Base-by-base conservation (phyloP, 768 basidiomycete genomes). In the Coprinopsis marcescibilis region DNA sequence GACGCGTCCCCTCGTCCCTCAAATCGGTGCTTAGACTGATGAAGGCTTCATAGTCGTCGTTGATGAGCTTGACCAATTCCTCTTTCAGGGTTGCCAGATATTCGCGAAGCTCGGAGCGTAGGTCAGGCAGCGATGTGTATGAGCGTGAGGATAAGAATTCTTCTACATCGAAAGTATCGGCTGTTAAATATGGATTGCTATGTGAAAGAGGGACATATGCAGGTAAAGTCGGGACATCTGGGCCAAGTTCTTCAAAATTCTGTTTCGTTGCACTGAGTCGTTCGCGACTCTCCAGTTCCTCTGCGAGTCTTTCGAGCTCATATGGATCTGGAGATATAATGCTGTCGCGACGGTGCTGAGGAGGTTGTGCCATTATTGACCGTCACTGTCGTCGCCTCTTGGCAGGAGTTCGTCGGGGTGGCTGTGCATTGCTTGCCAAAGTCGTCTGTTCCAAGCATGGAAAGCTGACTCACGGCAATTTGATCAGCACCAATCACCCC, bases 11-110 rank as follows among this genome's bases (percentile, higher is more conserved):
- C 65, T 97, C 94, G 35, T 86, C 91, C 54, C 83, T 77, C 53
- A 98, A 63, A 57, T 97, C 92, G 2, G 94, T 93, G 53, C 94
- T 94, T 24, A 99, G 72, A 55, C 89, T 91, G 57, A 98, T 95
- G 61, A 98, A 99, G 12, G 93, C 93, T 62, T 93, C 93, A 59
- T 98, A 99, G 66, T 98, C 96, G 56, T 92, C 86, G 65, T 99
- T 98, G 62, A 98, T 96, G 58, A 98, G 80, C 57, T 83, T 83
- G 24, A 98, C 92, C 27, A 99, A 76, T 61, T 96, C 95, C 61
- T 94, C 90, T 64, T 95, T 92, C 52, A 99, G 67, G 8, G 75
- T 69, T 0, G 80, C 77, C 50, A 91, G 72, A 62, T 97, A 97
- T 43, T 90, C 82, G 25, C 92, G 77, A 17, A 99, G 71, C 61